phyloP scores from a whole-genome alignment of 768 basidiomycete genomes.

The Tulasnella sp. region DNA sequence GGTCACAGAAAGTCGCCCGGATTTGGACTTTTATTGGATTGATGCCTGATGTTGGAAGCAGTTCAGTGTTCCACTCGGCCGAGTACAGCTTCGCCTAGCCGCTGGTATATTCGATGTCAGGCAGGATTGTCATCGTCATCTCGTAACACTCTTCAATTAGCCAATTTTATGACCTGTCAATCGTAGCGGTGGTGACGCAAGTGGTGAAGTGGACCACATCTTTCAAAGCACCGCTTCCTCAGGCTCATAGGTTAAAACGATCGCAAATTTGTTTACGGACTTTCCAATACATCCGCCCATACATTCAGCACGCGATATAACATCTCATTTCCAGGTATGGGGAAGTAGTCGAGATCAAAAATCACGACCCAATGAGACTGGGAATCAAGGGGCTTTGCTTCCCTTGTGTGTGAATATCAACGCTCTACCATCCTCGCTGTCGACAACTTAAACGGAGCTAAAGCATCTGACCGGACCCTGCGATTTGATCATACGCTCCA shows the following conservation, averaged over 20 bases:
- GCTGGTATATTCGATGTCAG: constrained; percentile 81
- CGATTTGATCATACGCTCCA: constrained; percentile 93
- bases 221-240: background rate
- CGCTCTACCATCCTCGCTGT: constrained; percentile 93
- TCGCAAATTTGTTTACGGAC: constrained; percentile 34
- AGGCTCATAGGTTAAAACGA: constrained; percentile 52
- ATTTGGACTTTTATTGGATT: constrained; percentile 20
- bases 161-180: background rate
- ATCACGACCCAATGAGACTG: constrained; percentile 89
- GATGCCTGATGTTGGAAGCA: background rate
- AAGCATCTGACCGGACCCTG: constrained; percentile 77
- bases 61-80: constrained; percentile 69
- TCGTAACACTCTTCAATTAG: constrained; percentile 55
- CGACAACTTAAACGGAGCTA: constrained; percentile 96
- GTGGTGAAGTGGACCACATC: background rate
- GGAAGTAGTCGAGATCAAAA: constrained; percentile 91
- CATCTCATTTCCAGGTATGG: constrained; percentile 63
- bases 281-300: background rate
- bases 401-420: constrained; percentile 99
- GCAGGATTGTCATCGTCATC: constrained; percentile 84
- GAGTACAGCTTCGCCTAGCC: no score
- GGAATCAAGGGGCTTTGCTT: constrained; percentile 86
- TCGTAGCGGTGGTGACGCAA: background rate
- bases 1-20: constrained; percentile 59
- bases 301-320: background rate